These are phyloP conservation scores for Taphrina confusa DNA, from an alignment of 1,139 yeast species.

Conservation along the genomic window DNA sequence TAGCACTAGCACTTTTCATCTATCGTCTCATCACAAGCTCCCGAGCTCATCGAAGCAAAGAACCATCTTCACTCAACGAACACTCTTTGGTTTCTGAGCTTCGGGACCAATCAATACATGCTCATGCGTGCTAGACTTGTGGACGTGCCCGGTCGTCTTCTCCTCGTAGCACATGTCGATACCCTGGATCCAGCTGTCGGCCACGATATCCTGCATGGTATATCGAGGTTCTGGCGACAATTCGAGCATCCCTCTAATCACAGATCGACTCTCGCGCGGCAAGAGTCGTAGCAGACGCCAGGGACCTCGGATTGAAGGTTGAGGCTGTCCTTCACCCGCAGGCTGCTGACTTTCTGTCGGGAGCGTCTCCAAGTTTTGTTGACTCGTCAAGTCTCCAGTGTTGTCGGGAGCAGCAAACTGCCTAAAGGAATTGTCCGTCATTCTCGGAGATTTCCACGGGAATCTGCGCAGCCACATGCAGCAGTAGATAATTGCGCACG, in stretches of 20 bases:
- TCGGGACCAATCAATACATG: conserved; percentile 58
- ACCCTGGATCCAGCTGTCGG: conserved; percentile 70
- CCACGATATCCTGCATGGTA: conserved; percentile 63
- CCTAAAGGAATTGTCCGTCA: conserved; percentile 82
- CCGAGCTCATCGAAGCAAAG: too few relatives aligned
- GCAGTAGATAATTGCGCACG: conserved; percentile 89
- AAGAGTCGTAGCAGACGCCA: conserved; percentile 81
- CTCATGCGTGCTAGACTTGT: conserved; percentile 56
- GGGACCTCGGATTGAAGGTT: conserved; percentile 60
- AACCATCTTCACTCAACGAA: too few relatives aligned
- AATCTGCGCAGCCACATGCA: conserved; percentile 92
- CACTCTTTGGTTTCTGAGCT: conserved; percentile 34
- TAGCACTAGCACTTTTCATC: too few relatives aligned
- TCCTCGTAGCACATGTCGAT: conserved; percentile 54
- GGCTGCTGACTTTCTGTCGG: conserved; percentile 22
- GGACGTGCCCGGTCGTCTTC: conserved; percentile 48
- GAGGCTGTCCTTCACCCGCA: conserved; percentile 13
- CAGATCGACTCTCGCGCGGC: conserved; percentile 81
- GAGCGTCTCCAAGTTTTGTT: conserved; percentile 1
- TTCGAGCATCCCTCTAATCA: conserved; percentile 71
- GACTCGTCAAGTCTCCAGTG: conserved; percentile 4
- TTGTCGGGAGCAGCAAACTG: conserved; percentile 54
- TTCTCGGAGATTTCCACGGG: conserved; percentile 95
- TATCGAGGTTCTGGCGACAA: conserved; percentile 71
- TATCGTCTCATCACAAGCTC: too few relatives aligned